These are phyloP conservation scores for Claviceps purpurea DNA, from an alignment of 2,329 filamentous ascomycete genomes.

Conservation along the genomic window DNA sequence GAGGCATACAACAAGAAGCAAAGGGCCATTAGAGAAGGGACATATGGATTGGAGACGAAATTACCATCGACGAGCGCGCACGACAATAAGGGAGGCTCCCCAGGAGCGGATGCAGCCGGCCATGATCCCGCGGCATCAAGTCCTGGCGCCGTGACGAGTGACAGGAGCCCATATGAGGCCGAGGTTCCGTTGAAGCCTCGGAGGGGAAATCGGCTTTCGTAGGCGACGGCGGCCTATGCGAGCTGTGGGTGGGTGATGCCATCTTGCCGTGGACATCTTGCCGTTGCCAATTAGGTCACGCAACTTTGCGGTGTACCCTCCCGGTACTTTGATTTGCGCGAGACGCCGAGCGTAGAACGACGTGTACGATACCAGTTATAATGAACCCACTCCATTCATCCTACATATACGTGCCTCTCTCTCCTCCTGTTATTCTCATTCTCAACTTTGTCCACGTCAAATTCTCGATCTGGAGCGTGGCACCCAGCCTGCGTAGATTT, in stretches of 20 bases:
- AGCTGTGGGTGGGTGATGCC: not conserved
- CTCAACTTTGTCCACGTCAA: not conserved
- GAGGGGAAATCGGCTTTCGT: slow-evolving; percentile 79
- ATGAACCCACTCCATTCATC: not conserved
- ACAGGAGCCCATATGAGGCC: slow-evolving; percentile 88
- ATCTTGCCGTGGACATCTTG: too few relatives aligned
- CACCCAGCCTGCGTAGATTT: not conserved
- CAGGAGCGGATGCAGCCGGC: slow-evolving; percentile 43
- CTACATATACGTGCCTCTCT: not conserved
- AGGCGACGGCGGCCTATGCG: slow-evolving; percentile 3
- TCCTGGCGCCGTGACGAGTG: slow-evolving; percentile 58
- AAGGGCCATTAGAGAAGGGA: slow-evolving; percentile 41
- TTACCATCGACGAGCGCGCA: slow-evolving; percentile 19
- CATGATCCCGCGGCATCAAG: slow-evolving; percentile 74
- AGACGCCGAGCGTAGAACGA: not conserved
- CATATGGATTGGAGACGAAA: slow-evolving; percentile 28
- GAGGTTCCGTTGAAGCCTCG: slow-evolving; percentile 58
- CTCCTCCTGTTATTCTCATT: not conserved
- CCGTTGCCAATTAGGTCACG: not conserved
- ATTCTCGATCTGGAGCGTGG: too few relatives aligned
- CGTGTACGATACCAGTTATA: not conserved
- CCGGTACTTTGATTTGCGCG: not conserved
- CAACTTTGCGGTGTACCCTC: not conserved
- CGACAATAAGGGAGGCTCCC: slow-evolving; percentile 30
- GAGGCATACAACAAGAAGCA: slow-evolving; percentile 55